Evolutionary conservation across 169 alveolate species (phyloP), one percentile per base, ranked within the genome.

Genomic region (Cryptosporidium canis): DNA sequence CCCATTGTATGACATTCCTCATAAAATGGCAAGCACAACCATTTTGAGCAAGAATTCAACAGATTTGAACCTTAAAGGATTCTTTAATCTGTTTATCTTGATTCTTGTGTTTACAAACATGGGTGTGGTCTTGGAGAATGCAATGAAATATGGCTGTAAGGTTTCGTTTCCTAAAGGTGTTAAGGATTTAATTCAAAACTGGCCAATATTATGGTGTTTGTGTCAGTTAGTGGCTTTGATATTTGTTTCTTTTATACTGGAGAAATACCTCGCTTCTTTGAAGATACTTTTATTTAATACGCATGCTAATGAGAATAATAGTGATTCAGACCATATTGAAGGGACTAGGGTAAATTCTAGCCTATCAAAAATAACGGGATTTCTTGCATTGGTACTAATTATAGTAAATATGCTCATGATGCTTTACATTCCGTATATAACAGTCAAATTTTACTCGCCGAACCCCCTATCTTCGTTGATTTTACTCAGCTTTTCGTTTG

Each of bases 61-160:
- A 63, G 94, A 93, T 70, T 83, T 94, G 48, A 92, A 95, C 64
- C 71, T 95, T 37, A 90, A 93, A 67, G 98, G 98, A 2, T 96
- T 96, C 68, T 83, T 94, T 48, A 96, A 96, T 84, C 92, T 96
- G 37, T 94, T 93, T 24, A 91, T 92, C 33, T 93, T 96, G 35
- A 85, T 96, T 43, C 92, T 96, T 29, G 93, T 93, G 35, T 95
- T 94, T 35, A 93, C 94, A 43, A 95, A 96, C 90, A 94, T 96
- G 84, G 90, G 97, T 41, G 83, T 95, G 48, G 95, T 96, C 11
- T 64, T 95, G 29, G 96, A 95, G 66, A 96, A 96, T 71, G 87
- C 96, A 39, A 90, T 94, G 77, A 94, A 93, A 67, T 96, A 96
- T 65, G 98, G 98, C 55, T 68, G 82, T 29, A 84, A 90, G 94